Evolutionary conservation across 805 yeast genomes (phyloP), one percentile per base, ranked within the genome.

Genomic region (Trichomonascus vanleenenianus): DNA sequence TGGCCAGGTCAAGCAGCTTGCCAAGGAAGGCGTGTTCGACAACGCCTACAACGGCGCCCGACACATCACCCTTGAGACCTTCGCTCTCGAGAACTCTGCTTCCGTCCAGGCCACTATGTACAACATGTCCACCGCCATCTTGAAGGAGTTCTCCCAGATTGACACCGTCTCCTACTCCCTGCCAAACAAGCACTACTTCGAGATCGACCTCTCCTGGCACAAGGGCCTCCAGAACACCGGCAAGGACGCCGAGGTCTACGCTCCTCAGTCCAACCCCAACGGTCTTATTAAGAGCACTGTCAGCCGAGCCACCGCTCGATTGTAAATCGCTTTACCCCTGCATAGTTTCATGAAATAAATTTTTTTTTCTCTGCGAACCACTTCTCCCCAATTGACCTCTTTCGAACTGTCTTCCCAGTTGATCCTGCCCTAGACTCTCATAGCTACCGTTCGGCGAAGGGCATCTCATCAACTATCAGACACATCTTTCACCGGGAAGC

Each of bases 31-130:
- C 12, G 64, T 74, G 34, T 85, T 87, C 58, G 94, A 87, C 65
- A 45, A 61, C 8, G 75, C 83, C 30, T 85, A 74, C 64, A 62
- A 69, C n/a, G 59, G 63, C 11, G 93, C 86, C 15, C 75, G 86
- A 57, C 70, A 69, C 34, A 74, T 77, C 57, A 87, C 96, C 1
- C 73, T 88, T 57, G 82, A 78, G 45, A 72, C 74, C 48, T 89
- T 89, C 65, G 96, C 96, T 14, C 64, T 75, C 42, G 96, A 89
- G 66, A 79, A 85, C 65, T 85, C 95, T 8, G 79, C 96, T n/a
- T 84, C 95, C 20, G 97, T 89, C 40, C 97, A 89, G 71, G 96
- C 95, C 39, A 89, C 96, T 48, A 91, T 89, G 96, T 89, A 78
- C 73, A 85, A 87, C 74, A 89, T 89, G 93, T 75, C 85, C 34